A percentile compares a stretch with the other conserved stretches of the same genome.
Conservation (phyloP, 2,329 filamentous ascomycete genomes). For the Trematosphaeria pertusa region DNA sequence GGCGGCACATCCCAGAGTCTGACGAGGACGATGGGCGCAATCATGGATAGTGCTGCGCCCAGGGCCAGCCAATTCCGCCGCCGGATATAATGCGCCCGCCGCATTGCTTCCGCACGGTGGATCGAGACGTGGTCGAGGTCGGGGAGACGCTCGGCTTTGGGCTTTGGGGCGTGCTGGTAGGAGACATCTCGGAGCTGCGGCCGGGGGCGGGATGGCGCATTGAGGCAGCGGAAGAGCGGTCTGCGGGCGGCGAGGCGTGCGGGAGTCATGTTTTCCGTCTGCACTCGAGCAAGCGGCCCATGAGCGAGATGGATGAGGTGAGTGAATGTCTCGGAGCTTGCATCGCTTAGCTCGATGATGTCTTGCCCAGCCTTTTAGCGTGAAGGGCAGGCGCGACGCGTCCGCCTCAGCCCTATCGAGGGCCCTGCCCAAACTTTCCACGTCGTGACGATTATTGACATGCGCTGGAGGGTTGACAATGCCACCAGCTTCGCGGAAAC, state of each 20-base stretch:
- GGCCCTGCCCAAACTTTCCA: neutral
- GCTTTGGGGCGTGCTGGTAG: conserved; percentile 20
- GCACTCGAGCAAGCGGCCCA: conserved; percentile 1
- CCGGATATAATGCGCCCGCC: conserved; percentile 33
- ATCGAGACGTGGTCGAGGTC: conserved; percentile 41
- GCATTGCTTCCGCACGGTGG: conserved; percentile 41
- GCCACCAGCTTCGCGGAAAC: conserved; percentile 17
- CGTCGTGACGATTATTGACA: neutral
- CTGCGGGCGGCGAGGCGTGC: conserved; percentile 38
- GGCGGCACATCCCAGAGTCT: conserved; percentile 39
- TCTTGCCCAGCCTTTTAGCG: conserved; percentile 20
- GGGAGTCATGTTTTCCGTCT: conserved; percentile 36
- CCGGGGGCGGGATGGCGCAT: conserved; percentile 20
- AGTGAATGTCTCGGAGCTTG: conserved; percentile 7
- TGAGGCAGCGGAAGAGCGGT: conserved; percentile 38
- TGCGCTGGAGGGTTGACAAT: conserved; percentile 1
- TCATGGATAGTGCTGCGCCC: conserved; percentile 46
- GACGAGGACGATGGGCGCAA: conserved; percentile 45
- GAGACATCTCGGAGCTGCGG: conserved; percentile 28
- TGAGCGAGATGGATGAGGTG: conserved; percentile 5
- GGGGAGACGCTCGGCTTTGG: conserved; percentile 16
- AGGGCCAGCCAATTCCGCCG: conserved; percentile 43
- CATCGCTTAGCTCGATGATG: conserved; percentile 26
- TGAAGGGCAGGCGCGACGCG: conserved; percentile 15
- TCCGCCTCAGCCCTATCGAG: conserved; percentile 23